Base-by-base conservation (phyloP, 805 yeast genomes). In the Scheffersomyces coipomensis region DNA sequence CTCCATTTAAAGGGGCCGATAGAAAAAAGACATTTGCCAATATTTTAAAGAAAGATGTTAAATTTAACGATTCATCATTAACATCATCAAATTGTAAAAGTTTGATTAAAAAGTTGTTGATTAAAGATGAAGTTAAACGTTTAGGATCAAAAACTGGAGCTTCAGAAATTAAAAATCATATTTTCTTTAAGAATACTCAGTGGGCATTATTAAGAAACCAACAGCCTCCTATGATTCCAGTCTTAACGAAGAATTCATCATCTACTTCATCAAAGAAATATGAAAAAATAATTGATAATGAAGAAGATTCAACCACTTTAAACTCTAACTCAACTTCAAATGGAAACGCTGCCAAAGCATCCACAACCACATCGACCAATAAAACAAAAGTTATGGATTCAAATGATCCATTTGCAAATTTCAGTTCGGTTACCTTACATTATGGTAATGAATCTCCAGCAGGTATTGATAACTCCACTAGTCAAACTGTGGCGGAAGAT, bases 161-260 rank as follows among this genome's bases (percentile, higher is more conserved):
- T 0, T 83, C 96, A 2, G 99, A 93, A 56, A 79, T 93, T 37
- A 93, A 93, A 56, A 80, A 78, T 41, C 99, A 95, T 60, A 81
- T 88, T 0, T 95, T 90, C 51, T 93, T 93, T 74, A 91, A 89
- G 56, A 85, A 72, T 51, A 82, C 88, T 1, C 96, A 89, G 58
- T 93, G 99, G 99, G 97, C 99, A 0, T 71, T 93, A 43, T 68
- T 93, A 41, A 76, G 99, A 51, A 87, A 93, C 60, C 93, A 85
- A 57, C 84, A 85, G 42, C 98, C 99, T 1, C 99, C 99, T 12
- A 83, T 93, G 82, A 83, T 93, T 13, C 99, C 99, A 0, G 85
- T 85, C 0, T 73, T 88, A 32, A 65, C 71, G 12, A 66, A 66
- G 39, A 43, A 59, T 9, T 56, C 52, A 17, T 24, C 27, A 9